A percentile compares a stretch with the other conserved stretches of the same genome.
phyloP scores from a whole-genome alignment of 192 early-diverging fungal genomes.

The Gorgonomyces haynaldii region DNA sequence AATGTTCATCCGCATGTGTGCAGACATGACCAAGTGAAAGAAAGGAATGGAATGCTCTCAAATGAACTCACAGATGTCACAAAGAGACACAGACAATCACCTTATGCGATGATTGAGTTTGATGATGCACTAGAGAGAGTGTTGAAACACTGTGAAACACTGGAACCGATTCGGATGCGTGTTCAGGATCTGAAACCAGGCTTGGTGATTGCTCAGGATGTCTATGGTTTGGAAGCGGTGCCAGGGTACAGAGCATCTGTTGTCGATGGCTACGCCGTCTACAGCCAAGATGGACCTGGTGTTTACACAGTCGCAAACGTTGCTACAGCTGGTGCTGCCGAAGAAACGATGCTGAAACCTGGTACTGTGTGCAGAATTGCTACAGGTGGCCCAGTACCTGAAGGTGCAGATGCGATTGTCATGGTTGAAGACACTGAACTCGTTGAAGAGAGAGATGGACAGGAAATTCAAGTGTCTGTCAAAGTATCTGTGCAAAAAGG shows the following conservation, averaged over 20 bases:
- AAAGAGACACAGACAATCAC: constrained; percentile 59
- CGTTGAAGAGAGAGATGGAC: constrained; percentile 38
- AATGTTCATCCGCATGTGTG: not conserved
- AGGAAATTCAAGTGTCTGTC: constrained; percentile 43
- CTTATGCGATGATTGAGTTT: constrained; percentile 68
- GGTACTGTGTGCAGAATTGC: constrained; percentile 61
- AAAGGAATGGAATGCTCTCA: constrained; percentile 7
- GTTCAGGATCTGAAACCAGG: constrained; percentile 13
- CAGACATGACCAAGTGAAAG: not conserved
- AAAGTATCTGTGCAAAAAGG: constrained; percentile 28
- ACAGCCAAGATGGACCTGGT: constrained; percentile 67
- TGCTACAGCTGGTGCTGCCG: constrained; percentile 41
- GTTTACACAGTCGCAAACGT: constrained; percentile 53
- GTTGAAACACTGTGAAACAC: constrained; percentile 18
- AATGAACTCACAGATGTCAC: constrained; percentile 36
- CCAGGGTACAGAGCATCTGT: constrained; percentile 80
- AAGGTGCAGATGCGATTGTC: constrained; percentile 77
- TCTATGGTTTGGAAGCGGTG: constrained; percentile 57
- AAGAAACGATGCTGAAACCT: constrained; percentile 22
- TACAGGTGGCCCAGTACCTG: constrained; percentile 79
- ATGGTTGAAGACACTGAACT: constrained; percentile 92
- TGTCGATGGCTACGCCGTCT: constrained; percentile 90
- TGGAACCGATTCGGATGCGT: constrained; percentile 48
- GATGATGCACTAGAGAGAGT: constrained; percentile 54
- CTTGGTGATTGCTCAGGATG: constrained; percentile 45